Evolutionary conservation across 2,329 filamentous ascomycete species (phyloP), one percentile per base, ranked within the genome.

Genomic region (Plenodomus biglobosus): DNA sequence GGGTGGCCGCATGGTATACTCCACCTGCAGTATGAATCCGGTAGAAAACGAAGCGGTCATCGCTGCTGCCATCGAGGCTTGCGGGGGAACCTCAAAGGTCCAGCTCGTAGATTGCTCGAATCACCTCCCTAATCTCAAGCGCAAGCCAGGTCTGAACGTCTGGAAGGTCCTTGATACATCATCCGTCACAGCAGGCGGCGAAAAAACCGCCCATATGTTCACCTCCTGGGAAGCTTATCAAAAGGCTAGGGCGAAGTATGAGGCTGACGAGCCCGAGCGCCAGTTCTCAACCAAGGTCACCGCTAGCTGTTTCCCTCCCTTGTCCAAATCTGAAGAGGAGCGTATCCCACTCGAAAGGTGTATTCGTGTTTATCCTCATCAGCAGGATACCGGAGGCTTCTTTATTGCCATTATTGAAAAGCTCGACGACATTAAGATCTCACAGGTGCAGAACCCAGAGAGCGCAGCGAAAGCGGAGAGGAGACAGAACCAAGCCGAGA

Each of bases 1-100:
- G 46, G 92, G 94, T 35, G 94, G 94, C 42, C 85, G 92, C 55
- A 89, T 97, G 21, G 92, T 99, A 43, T 99, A 97, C 76, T 97
- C 92, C 2, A 99, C 94, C 17, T 99, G 94, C 80, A 96, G 91
- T 73, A 90, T 99, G 88, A 99, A 99, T 75, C 94, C 94, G 0
- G 85, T 97, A 21, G 94, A 99, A 77, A 96, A 99, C 66, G 94
- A 99, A 75, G 87, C 94, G 6, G 91, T 97, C 15, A 79, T 99
- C 51, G 85, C 89, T 1, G 86, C 87, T 20, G 94, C 94, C 10
- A 92, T 99, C 61, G 87, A 91, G 61, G 83, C 92, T 47, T 97
- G 92, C 65, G 94, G 94, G 53, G 94, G 94, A 2, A 74, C 83
- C 3, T 79, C 81, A 13, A 94, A 92, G 66, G 87, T 99, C 41